Conservation (phyloP, 2,329 filamentous ascomycete species). For the Didymella glomerata region DNA sequence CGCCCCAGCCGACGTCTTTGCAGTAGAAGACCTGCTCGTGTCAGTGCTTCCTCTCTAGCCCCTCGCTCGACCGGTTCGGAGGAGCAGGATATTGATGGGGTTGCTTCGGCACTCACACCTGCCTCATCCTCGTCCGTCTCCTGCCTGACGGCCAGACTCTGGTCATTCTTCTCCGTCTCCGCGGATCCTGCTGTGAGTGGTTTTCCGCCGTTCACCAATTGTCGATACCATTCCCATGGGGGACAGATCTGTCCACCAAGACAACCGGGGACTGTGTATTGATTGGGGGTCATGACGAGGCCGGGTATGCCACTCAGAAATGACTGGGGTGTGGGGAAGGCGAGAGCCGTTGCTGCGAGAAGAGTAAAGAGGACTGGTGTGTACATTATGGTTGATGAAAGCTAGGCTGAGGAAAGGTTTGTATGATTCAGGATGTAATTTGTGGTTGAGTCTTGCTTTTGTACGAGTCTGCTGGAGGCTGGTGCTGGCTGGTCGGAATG, state of each 20-base stretch:
- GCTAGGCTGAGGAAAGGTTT: neutral
- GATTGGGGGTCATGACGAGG: neutral
- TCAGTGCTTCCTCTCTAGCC: neutral
- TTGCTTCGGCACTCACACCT: neutral
- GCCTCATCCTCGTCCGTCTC: neutral
- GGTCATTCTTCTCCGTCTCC: neutral
- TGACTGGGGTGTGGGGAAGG: neutral
- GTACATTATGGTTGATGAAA: slow-evolving; percentile 20
- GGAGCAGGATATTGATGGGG: too few species aligned
- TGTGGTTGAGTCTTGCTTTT: neutral
- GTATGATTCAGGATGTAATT: too few species aligned
- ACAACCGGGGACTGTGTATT: neutral
- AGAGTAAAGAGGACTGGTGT: slow-evolving; percentile 16
- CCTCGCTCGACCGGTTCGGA: neutral
- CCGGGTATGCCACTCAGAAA: neutral
- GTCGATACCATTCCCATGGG: too few species aligned
- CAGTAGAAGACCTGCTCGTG: slow-evolving; percentile 39
- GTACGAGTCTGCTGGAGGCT: slow-evolving; percentile 6
- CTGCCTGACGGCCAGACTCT: neutral
- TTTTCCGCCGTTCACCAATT: neutral
- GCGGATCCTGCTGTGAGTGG: neutral
- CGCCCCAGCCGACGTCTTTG: slow-evolving; percentile 34
- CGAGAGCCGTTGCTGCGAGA: slow-evolving; percentile 18
- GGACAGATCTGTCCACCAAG: neutral
- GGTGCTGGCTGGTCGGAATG: slow-evolving; percentile 18